Conservation (phyloP, 176 grass and related monocot species). For the Avena insularis region DNA sequence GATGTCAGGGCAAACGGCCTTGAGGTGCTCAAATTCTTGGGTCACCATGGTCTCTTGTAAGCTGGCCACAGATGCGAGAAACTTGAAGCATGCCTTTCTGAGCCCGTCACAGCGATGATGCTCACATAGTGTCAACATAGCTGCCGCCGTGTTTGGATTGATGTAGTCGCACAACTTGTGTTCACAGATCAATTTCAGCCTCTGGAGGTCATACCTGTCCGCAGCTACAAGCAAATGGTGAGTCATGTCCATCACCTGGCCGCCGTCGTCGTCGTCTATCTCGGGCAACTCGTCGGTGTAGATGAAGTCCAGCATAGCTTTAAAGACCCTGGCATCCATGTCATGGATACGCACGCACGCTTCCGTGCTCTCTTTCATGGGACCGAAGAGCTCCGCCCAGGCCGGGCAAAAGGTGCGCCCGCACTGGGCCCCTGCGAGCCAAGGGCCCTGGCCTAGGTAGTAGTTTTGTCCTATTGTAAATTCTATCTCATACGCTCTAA, state of each 20-base stretch:
- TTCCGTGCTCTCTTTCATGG: background rate
- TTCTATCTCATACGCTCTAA: too few relatives aligned
- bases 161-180: conserved; percentile 9
- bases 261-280: background rate
- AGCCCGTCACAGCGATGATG: conserved; percentile 41
- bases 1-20: background rate
- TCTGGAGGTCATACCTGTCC: conserved; percentile 39
- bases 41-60: background rate
- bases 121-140: conserved; percentile 34
- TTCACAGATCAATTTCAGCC: conserved; percentile 45
- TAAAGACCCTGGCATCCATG: conserved; percentile 18
- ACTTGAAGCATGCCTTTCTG: conserved; percentile 41
- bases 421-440: too few relatives aligned
- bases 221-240: conserved; percentile 48
- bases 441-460: too few relatives aligned
- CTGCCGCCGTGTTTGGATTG: background rate
- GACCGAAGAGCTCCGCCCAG: background rate
- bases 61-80: conserved; percentile 36
- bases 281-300: conserved; percentile 47
- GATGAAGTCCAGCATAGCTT: conserved; percentile 47
- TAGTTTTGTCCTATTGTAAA: too few relatives aligned
- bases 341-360: background rate
- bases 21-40: background rate
- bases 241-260: background rate
- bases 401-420: too few relatives aligned